A percentile compares a stretch with the other conserved stretches of the same genome.
Conservation (phyloP, 1,284 basidiomycete genomes). For the Cutaneotrichosporon dermatis region DNA sequence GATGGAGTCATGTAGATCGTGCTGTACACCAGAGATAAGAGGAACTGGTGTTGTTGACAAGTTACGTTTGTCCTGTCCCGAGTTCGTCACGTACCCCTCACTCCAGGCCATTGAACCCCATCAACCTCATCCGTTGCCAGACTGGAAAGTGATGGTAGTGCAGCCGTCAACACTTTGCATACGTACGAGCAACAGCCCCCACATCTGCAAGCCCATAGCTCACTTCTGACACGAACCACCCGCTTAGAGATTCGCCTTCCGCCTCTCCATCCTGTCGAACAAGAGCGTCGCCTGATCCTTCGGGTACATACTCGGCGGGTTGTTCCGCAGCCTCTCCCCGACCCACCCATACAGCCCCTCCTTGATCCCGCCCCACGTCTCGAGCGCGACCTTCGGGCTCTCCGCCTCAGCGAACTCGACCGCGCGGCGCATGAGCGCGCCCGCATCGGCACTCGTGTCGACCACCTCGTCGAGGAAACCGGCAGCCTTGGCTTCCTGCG, state of each 20-base stretch:
- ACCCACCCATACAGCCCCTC: slow-evolving; percentile 45
- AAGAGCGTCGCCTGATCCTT: not conserved
- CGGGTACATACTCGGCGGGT: not conserved
- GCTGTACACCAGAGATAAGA: too few relatives aligned
- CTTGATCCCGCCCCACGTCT: slow-evolving; percentile 55
- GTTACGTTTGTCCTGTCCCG: too few relatives aligned
- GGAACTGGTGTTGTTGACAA: too few relatives aligned
- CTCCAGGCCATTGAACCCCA: too few relatives aligned
- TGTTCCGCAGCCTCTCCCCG: slow-evolving; percentile 40
- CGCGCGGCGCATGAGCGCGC: slow-evolving; percentile 57
- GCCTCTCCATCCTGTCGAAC: not conserved
- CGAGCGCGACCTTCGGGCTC: slow-evolving; percentile 48
- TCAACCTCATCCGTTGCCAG: too few relatives aligned
- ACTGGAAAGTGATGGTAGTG: too few relatives aligned
- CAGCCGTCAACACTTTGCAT: too few relatives aligned
- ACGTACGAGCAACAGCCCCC: too few relatives aligned
- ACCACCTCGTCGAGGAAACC: slow-evolving; percentile 74
- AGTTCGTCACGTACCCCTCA: too few relatives aligned
- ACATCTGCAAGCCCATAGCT: too few relatives aligned
- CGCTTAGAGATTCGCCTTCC: not conserved
- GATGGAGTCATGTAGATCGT: too few relatives aligned
- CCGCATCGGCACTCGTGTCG: slow-evolving; percentile 40
- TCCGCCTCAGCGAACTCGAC: slow-evolving; percentile 47
- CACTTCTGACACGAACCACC: not conserved
- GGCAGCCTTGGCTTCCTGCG: slow-evolving; percentile 62